A percentile compares a stretch with the other conserved stretches of the same genome.
These are phyloP conservation scores for Oryza australiensis DNA, from an alignment of 176 grass and related monocot species.

Conservation along the genomic window DNA sequence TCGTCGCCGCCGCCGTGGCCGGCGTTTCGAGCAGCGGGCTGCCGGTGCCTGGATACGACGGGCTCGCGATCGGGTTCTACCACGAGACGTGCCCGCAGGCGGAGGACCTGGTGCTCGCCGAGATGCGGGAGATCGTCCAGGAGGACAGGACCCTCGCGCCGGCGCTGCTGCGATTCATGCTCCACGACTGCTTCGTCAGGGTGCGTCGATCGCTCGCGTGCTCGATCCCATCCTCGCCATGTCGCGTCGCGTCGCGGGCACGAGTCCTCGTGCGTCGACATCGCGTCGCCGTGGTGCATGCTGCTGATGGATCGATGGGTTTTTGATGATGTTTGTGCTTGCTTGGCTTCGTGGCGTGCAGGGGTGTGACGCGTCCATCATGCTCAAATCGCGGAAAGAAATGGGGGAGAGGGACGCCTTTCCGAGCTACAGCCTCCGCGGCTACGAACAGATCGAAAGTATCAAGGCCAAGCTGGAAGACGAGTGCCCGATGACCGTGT, in stretches of 20 bases:
- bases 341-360: not conserved
- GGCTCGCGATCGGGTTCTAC: conserved; percentile 58
- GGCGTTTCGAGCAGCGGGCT: not conserved
- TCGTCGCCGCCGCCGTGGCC: not conserved
- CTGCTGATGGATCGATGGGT: not conserved
- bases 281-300: not conserved
- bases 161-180: conserved; percentile 55
- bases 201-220: not conserved
- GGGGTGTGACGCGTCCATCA: conserved; percentile 62
- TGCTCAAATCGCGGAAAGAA: conserved; percentile 32
- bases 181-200: conserved; percentile 73
- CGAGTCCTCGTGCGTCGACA: not conserved
- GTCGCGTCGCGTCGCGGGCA: conserved; percentile 7
- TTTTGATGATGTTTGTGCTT: not conserved
- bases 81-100: conserved; percentile 34
- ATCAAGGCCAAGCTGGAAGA: conserved; percentile 66
- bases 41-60: not conserved
- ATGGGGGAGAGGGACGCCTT: conserved; percentile 40
- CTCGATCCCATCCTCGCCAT: not conserved
- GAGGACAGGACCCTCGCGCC: conserved; percentile 35
- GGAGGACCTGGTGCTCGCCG: conserved; percentile 54
- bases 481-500: conserved; percentile 55
- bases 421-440: conserved; percentile 45
- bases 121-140: conserved; percentile 39
- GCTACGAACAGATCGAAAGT: conserved; percentile 44